Evolutionary conservation across 2,329 filamentous ascomycete species (phyloP).

Genomic region (Sclerotinia minor): DNA sequence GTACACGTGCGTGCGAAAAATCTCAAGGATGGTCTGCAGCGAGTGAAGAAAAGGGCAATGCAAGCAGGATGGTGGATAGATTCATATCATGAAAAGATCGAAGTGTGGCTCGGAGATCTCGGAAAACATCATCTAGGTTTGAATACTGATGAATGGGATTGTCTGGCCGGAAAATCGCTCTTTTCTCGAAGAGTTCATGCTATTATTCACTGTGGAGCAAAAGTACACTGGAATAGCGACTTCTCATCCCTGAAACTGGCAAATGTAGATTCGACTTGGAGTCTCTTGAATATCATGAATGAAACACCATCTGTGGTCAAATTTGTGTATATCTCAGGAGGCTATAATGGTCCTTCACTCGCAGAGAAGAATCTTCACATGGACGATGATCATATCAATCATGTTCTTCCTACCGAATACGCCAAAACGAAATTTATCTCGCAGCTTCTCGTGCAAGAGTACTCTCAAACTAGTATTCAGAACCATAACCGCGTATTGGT

Average conservation of each 20-base stretch:
- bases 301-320: conserved; percentile 19
- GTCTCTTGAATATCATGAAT: conserved; percentile 30
- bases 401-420: conserved; percentile 70
- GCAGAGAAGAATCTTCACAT: conserved; percentile 55
- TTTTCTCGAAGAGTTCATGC: conserved; percentile 57
- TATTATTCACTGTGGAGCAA: conserved; percentile 78
- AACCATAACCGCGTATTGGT: conserved; percentile 24
- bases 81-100: conserved; percentile 25
- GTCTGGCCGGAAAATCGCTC: conserved; percentile 49
- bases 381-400: neutral
- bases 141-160: conserved; percentile 61
- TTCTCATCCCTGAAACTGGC: conserved; percentile 68
- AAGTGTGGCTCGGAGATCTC: conserved; percentile 63
- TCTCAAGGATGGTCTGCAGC: conserved; percentile 23
- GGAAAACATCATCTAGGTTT: conserved; percentile 70
- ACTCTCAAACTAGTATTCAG: neutral
- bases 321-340: conserved; percentile 41
- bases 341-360: conserved; percentile 23
- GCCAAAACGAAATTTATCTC: conserved; percentile 82
- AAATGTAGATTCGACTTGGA: conserved; percentile 65
- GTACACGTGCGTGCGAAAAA: conserved; percentile 31
- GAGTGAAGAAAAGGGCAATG: conserved; percentile 29
- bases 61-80: conserved; percentile 34
- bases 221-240: conserved; percentile 74
- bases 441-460: conserved; percentile 55